Evolutionary conservation across 257 asterid genomes (phyloP).

Genomic region (Primulina huaijiensis): DNA sequence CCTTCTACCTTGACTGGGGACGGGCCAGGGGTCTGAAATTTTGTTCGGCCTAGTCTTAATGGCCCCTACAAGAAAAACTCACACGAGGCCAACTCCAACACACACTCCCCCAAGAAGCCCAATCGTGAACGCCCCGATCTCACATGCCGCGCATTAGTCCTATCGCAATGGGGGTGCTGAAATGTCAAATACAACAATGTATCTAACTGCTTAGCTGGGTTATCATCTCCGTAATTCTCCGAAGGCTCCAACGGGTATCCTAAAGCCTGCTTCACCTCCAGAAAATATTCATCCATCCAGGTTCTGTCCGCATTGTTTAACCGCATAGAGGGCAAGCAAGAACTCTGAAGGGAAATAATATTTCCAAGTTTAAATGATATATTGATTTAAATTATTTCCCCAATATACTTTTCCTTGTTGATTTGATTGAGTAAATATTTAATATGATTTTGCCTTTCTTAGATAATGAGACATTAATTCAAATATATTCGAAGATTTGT

Average conservation of each 20-base stretch:
- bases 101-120: constrained; percentile 79
- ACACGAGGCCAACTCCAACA: constrained; percentile 77
- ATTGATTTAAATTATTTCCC: no score
- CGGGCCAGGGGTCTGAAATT: no score
- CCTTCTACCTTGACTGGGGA: no score
- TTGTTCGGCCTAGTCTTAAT: no score
- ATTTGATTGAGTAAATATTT: no score
- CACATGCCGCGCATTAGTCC: constrained; percentile 82
- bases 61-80: constrained; percentile 94
- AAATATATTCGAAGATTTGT: no score
- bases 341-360: no score
- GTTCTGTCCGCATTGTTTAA: constrained; percentile 77
- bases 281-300: constrained; percentile 89
- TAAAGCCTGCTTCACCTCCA: constrained; percentile 86
- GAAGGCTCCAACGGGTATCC: constrained; percentile 93
- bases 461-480: no score
- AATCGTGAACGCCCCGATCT: constrained; percentile 82
- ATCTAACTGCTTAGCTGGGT: constrained; percentile 89
- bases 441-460: no score
- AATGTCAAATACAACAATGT: constrained; percentile 82
- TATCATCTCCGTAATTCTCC: constrained; percentile 69
- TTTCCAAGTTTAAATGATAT: no score
- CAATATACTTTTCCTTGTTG: no score
- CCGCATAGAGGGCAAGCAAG: constrained; percentile 76
- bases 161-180: constrained; percentile 90